Percentiles rank a stretch among this genome's conserved stretches.
phyloP scores from a whole-genome alignment of 2,329 filamentous ascomycete genomes.

The Dichotomopilus funicola region DNA sequence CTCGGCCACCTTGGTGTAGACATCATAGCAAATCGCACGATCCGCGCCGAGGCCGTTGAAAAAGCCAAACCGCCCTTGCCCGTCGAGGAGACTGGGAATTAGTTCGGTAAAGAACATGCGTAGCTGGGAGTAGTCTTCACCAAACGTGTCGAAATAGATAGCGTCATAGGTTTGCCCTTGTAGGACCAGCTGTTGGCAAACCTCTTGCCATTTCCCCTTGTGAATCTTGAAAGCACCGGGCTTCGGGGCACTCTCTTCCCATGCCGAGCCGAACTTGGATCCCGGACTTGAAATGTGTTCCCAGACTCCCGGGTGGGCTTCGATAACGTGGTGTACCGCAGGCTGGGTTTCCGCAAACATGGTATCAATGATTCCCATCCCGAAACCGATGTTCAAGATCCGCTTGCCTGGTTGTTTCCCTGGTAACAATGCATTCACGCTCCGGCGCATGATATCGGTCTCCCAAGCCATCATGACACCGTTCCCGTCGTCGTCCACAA shows the following conservation, averaged over 20 bases:
- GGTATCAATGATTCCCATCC: slow-evolving; percentile 81
- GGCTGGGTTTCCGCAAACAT: slow-evolving; percentile 66
- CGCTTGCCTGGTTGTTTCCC: slow-evolving; percentile 46
- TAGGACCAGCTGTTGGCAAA: slow-evolving; percentile 62
- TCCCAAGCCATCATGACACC: slow-evolving; percentile 96
- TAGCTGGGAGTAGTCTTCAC: slow-evolving; percentile 83
- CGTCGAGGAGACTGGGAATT: slow-evolving; percentile 70
- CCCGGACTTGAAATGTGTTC: slow-evolving; percentile 47
- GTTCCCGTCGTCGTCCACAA: slow-evolving; percentile 69
- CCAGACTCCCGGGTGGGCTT: slow-evolving; percentile 75
- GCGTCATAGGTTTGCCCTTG: slow-evolving; percentile 70
- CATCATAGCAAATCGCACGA: slow-evolving; percentile 87
- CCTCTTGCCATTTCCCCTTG: slow-evolving; percentile 73
- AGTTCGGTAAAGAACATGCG: slow-evolving; percentile 83
- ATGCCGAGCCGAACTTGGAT: slow-evolving; percentile 47
- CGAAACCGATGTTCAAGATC: slow-evolving; percentile 81
- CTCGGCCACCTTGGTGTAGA: slow-evolving; percentile 87
- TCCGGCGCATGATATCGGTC: slow-evolving; percentile 74
- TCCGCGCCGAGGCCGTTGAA: slow-evolving; percentile 92
- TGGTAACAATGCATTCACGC: slow-evolving; percentile 59
- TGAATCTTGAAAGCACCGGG: slow-evolving; percentile 68
- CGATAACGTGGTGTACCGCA: slow-evolving; percentile 71
- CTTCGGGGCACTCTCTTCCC: slow-evolving; percentile 49
- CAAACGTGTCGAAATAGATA: slow-evolving; percentile 97
- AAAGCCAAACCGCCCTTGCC: slow-evolving; percentile 71